phyloP scores from a whole-genome alignment of 83 land plant species.

The Larix sibirica region DNA sequence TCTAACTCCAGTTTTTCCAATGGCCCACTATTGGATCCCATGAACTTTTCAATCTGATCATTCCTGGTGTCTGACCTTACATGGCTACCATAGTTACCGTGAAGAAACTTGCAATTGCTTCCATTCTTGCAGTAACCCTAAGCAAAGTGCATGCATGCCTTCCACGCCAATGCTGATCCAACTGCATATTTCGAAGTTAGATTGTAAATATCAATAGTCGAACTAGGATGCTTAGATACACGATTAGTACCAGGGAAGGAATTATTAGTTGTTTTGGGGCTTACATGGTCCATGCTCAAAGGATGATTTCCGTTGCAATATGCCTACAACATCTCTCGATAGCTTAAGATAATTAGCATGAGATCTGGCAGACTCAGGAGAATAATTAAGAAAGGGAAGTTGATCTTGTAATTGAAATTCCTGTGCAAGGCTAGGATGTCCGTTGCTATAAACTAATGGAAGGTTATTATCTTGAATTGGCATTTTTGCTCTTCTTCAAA shows the following conservation, averaged over 20 bases:
- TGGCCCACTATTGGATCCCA: constrained; percentile 38
- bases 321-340: constrained; percentile 11
- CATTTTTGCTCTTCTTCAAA: too few species aligned
- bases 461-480: not conserved
- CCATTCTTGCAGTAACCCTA: constrained; percentile 90
- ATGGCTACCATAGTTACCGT: constrained; percentile 17
- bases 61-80: not conserved
- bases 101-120: constrained; percentile 70
- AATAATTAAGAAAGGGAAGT: constrained; percentile 50
- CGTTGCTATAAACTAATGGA: constrained; percentile 5
- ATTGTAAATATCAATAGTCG: constrained; percentile 10
- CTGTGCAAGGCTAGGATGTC: constrained; percentile 21
- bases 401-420: constrained; percentile 58
- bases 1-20: constrained; percentile 74
- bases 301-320: not conserved
- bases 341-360: not conserved
- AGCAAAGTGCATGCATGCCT: constrained; percentile 75
- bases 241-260: not conserved
- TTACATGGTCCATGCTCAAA: constrained; percentile 3
- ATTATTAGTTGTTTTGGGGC: not conserved
- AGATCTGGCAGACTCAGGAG: constrained; percentile 17
- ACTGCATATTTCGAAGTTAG: not conserved
- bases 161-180: constrained; percentile 27
- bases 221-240: constrained; percentile 23
- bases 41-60: not conserved